These are phyloP conservation scores for Platanthera guangdongensis DNA, from an alignment of 106 monocot species.

Conservation along the genomic window DNA sequence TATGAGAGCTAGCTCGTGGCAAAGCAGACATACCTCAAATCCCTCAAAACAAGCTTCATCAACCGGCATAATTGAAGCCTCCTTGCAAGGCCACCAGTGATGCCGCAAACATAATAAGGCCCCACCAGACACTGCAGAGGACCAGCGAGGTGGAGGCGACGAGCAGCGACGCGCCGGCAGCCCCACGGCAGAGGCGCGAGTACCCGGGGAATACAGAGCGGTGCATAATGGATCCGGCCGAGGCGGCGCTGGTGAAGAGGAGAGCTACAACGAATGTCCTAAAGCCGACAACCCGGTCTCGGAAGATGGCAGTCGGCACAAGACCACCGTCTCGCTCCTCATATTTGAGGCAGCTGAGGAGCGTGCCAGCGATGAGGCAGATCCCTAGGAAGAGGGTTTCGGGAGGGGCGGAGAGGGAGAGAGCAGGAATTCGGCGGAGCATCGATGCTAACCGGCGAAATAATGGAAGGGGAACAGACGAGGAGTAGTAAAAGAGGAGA, in stretches of 20 bases:
- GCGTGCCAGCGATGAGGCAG: too few species aligned
- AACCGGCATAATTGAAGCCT: too few species aligned
- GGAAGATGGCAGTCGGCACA: slow-evolving; percentile 1
- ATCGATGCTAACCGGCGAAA: too few species aligned
- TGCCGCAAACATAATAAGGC: background rate
- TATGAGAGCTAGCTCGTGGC: too few species aligned
- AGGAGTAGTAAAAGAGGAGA: too few species aligned
- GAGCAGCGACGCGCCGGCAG: background rate
- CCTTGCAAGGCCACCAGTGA: too few species aligned
- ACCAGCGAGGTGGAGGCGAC: background rate
- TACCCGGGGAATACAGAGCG: background rate
- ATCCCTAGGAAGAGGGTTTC: too few species aligned
- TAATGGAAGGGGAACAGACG: too few species aligned
- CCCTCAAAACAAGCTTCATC: too few species aligned
- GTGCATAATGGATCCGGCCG: background rate
- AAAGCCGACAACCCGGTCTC: background rate
- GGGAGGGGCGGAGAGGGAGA: too few species aligned
- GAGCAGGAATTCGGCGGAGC: too few species aligned
- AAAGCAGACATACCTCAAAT: too few species aligned
- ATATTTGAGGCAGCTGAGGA: background rate
- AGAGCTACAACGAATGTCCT: background rate
- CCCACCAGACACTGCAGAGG: background rate
- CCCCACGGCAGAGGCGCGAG: background rate
- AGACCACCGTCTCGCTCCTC: slow-evolving; percentile 3
- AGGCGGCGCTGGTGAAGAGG: background rate